These are phyloP conservation scores for Rhodocollybia butyracea DNA, from an alignment of 768 basidiomycete species.

Conservation along the genomic window DNA sequence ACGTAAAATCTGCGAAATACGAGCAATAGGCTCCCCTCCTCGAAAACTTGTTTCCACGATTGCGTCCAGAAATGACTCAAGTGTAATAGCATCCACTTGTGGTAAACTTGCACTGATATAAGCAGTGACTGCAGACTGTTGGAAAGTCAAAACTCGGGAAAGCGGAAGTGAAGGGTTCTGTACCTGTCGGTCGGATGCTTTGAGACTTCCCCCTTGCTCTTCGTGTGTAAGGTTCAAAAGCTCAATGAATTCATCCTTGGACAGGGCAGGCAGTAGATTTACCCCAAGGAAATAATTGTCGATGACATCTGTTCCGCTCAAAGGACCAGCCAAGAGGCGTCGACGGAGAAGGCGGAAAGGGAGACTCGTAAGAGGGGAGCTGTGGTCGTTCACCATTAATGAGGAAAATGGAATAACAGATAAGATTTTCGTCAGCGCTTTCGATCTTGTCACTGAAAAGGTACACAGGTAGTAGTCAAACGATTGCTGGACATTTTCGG, in stretches of 20 bases:
- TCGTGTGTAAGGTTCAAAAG: slow-evolving; percentile 36
- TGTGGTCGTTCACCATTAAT: slow-evolving; percentile 24
- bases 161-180: slow-evolving; percentile 10
- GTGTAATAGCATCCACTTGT: not conserved
- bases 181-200: slow-evolving; percentile 29
- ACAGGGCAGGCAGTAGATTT: slow-evolving; percentile 13
- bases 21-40: not conserved
- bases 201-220: slow-evolving; percentile 16
- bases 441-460: slow-evolving; percentile 28
- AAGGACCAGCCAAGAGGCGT: slow-evolving; percentile 42
- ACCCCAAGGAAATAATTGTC: slow-evolving; percentile 26
- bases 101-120: not conserved
- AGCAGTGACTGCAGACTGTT: not conserved
- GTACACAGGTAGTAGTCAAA: slow-evolving; percentile 44
- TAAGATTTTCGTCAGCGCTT: slow-evolving; percentile 39
- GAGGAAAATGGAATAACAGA: slow-evolving; percentile 25
- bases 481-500: slow-evolving; percentile 34
- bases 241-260: slow-evolving; percentile 29
- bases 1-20: not conserved
- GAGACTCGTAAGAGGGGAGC: slow-evolving; percentile 28
- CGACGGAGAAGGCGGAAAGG: slow-evolving; percentile 38
- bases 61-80: not conserved
- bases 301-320: slow-evolving; percentile 31
- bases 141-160: not conserved
- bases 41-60: not conserved